Base-by-base conservation (phyloP, 2,329 filamentous ascomycete genomes). In the Diaporthe vexans region DNA sequence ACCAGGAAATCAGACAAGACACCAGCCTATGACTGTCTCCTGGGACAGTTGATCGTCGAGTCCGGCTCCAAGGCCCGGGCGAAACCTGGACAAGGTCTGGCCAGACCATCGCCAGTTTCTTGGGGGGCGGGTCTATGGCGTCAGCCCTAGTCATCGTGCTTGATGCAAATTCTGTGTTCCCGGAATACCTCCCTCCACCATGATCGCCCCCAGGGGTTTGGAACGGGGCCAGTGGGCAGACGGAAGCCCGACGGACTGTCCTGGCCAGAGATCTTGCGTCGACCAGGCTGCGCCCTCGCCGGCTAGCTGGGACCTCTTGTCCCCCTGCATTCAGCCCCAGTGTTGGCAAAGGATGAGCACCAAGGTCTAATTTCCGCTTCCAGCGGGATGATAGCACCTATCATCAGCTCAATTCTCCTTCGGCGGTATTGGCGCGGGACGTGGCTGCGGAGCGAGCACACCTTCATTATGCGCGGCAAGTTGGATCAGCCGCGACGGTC, bases 401-500 rank as follows among this genome's bases (percentile, higher is more conserved):
- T 26, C 63, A 68, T 29, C 46, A 40, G 37, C 29, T 40, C 63
- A 17, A n/a, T 10, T 33, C 48, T 68, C 63, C 48, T 52, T 54
- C 48, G 48, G 46, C 63, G 29, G 29, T 67, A 21, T 54, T 68
- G 63, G 63, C 48, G 46, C 63, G 63, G 63, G 46, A 26, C 48
- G 15, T 26, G 48, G 63, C 63, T 46, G 63, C 46, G 48, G 33
- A 54, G 52, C 48, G 63, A 54, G 63, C 63, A 54, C 63, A 68
- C 48, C 33, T 40, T 29, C 46, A 21, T 54, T 33, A 26, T 54
- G 63, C 63, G 63, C 63, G 63, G 63, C 48, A 68, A 37, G 7
- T 52, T 68, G 46, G 26, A 68, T 68, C 63, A 67, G 63, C 63
- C 63, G 63, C 63, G 48, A 48, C n/a, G 33, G 63, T 68, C 63